Percentiles rank a stretch among this genome's conserved stretches.
These are phyloP conservation scores for Arthroderma sp. DNA, from an alignment of 2,329 filamentous ascomycete species.

Conservation along the genomic window DNA sequence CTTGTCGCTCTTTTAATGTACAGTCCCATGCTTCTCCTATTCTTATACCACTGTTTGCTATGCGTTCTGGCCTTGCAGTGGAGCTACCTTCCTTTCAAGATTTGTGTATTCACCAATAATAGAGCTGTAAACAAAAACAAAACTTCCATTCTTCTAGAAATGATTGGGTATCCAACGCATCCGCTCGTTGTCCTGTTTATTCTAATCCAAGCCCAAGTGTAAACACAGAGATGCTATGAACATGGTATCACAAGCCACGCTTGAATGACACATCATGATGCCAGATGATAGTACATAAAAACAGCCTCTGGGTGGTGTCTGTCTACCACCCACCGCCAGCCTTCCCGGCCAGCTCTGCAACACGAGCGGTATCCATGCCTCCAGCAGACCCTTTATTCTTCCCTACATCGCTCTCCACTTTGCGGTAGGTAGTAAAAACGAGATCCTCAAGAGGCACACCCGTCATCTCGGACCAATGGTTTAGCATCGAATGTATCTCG, in stretches of 20 bases:
- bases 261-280: background rate
- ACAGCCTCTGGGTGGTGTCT: background rate
- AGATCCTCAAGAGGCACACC: constrained; percentile 59
- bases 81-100: background rate
- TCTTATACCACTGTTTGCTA: background rate
- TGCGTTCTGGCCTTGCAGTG: background rate
- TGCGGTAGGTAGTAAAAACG: constrained; percentile 74
- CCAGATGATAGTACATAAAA: background rate
- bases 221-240: background rate
- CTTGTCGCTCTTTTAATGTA: background rate
- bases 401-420: constrained; percentile 90
- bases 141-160: background rate
- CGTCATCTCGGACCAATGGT: constrained; percentile 64
- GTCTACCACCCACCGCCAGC: constrained; percentile 84
- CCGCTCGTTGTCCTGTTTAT: background rate
- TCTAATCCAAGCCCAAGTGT: background rate
- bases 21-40: background rate
- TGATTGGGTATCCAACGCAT: background rate
- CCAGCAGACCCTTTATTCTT: constrained; percentile 44
- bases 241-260: background rate
- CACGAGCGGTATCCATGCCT: constrained; percentile 60
- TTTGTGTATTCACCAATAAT: background rate
- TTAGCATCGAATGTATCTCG: constrained; percentile 42
- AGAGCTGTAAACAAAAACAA: background rate
- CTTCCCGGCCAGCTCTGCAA: constrained; percentile 78